Evolutionary conservation across 768 basidiomycete species (phyloP).

Genomic region (Albatrellus ellisii): DNA sequence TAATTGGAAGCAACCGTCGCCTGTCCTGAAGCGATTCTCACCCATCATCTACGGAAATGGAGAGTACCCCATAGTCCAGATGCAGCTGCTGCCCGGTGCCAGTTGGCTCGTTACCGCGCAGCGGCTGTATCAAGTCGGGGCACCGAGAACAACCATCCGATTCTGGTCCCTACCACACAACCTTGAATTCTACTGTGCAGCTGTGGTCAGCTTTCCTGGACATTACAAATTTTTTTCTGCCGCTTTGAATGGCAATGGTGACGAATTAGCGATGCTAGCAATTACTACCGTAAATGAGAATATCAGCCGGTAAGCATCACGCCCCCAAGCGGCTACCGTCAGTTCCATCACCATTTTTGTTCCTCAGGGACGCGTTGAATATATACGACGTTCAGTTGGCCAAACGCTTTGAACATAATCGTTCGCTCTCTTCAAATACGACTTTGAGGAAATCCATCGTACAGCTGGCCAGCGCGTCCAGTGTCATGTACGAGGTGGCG

Average conservation of each 20-base stretch:
- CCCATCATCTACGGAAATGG: constrained; percentile 22
- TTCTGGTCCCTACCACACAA: constrained; percentile 30
- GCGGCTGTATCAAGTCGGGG: constrained; percentile 18
- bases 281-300: constrained; percentile 8
- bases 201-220: constrained; percentile 17
- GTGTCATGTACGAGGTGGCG: constrained; percentile 6
- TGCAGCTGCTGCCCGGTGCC: constrained; percentile 34
- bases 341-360: too few species aligned
- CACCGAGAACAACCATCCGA: constrained; percentile 25
- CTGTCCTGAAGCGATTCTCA: constrained; percentile 24
- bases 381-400: constrained; percentile 1
- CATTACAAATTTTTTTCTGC: constrained; percentile 15
- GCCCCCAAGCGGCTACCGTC: neutral
- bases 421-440: neutral
- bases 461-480: neutral
- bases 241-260: constrained; percentile 7
- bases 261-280: constrained; percentile 14
- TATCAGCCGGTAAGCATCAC: neutral
- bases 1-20: constrained; percentile 31
- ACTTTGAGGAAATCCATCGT: neutral
- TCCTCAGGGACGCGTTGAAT: neutral
- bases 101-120: constrained; percentile 35
- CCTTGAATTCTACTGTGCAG: constrained; percentile 17
- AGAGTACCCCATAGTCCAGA: constrained; percentile 28
- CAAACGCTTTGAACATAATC: neutral